Base-by-base conservation (phyloP, 2,329 filamentous ascomycete genomes). In the Tolypocladium ovalisporum region DNA sequence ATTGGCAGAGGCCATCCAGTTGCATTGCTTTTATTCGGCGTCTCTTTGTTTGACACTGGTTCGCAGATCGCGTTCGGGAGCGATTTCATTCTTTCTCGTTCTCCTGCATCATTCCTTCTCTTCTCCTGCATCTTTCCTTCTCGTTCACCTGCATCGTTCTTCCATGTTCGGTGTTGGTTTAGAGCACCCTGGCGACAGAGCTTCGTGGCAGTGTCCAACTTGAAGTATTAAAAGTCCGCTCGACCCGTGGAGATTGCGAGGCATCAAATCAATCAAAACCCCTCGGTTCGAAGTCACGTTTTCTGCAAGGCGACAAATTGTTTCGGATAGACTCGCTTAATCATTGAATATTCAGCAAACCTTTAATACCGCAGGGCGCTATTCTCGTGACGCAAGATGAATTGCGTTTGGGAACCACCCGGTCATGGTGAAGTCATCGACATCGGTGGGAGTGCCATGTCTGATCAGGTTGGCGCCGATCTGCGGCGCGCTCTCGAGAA, bases 371-470 rank as follows among this genome's bases (percentile, higher is more conserved):
- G 5, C 9, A 19, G 8, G 8, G 19, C 47, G 47, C 27, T 17
- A 2, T 10, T 19, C 27, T 51, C 15, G 27, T 32, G 47, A 34
- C 17, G 4, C 27, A 51, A 19, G 9, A 56, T 56, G 39, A 15
- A 15, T 19, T 42, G n/a, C 15, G 15, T 52, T 12, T 15, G n/a
- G 3, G 13, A 34, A 24, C 37, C n/a, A n/a, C 58, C 58, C 24
- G 12, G 44, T 19, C 67, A 74, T 54, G 73, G 72, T 47, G 57
- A 63, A 35, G 69, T 75, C 35, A 55, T 71, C 40, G 70, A 75
- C 47, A 75, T 75, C 53, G 73, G 73, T 15, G 73, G 72, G 17
- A 68, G 70, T 57, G 57, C 57, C 22, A 67, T 75, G 69, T 60
- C 64, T 44, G 58, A 61, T 40, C 57, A 65, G 27, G 61, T 74